Evolutionary conservation across 768 basidiomycete species (phyloP).

Genomic region (Lyophyllum decastes): DNA sequence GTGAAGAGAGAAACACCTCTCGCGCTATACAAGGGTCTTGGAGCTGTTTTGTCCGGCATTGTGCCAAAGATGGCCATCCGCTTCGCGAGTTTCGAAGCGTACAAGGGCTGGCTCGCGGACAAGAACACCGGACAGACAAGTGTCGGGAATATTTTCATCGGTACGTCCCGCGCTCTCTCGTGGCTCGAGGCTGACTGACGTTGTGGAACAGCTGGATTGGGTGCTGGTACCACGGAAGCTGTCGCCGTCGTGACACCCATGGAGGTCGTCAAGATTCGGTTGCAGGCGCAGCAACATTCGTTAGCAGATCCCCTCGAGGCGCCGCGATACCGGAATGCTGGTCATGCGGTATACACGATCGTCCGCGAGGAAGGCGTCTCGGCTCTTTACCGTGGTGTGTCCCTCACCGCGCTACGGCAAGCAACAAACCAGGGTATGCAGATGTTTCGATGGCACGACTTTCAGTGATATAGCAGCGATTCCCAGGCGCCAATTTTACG

Average conservation of each 20-base stretch:
- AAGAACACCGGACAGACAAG: constrained; percentile 77
- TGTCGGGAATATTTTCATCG: constrained; percentile 82
- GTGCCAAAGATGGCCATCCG: constrained; percentile 99
- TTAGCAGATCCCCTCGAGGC: constrained; percentile 92
- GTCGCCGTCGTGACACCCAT: constrained; percentile 95
- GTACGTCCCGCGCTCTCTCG: constrained; percentile 42
- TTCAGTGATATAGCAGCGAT: background rate
- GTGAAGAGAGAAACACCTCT: constrained; percentile 90
- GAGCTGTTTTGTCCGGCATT: constrained; percentile 94
- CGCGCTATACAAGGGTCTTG: constrained; percentile 96
- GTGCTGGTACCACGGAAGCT: constrained; percentile 95
- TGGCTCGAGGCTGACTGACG: background rate
- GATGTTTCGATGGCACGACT: background rate
- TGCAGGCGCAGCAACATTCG: constrained; percentile 98
- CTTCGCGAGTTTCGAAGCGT: constrained; percentile 96
- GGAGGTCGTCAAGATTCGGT: constrained; percentile 98
- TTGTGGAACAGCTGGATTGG: constrained; percentile 73
- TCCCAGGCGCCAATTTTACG: constrained; percentile 91
- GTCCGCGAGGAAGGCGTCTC: constrained; percentile 86
- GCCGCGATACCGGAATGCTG: constrained; percentile 95
- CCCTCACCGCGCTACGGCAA: constrained; percentile 90
- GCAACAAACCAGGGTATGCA: constrained; percentile 91
- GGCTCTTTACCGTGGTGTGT: constrained; percentile 90
- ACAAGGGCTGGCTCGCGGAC: constrained; percentile 83
- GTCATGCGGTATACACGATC: constrained; percentile 94